Evolutionary conservation across 345 rosid species (phyloP), one percentile per base, ranked within the genome.

Genomic region (Populus pruinosa): DNA sequence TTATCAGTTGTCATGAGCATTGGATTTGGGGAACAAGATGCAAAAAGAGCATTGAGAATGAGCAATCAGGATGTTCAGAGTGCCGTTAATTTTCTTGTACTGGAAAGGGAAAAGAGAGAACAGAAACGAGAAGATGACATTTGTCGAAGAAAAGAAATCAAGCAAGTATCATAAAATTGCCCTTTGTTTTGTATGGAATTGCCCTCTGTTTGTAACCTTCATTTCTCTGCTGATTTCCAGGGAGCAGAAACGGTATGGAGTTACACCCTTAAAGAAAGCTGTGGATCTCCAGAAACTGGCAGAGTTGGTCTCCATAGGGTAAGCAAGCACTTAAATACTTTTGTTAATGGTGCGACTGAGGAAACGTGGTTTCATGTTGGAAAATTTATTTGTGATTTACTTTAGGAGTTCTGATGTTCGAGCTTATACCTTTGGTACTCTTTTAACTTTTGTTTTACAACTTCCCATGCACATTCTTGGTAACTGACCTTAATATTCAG

Each of bases 201-300:
- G 73, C 69, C 72, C 38, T 65, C 31, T 68, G 71, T 31, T 27
- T 10, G 27, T 74, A 44, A 41, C 79, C 18, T 43, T 73, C 49
- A 79, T n/a, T 43, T 76, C 66, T 25, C 62, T 56, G 16, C 27
- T 64, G 65, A 61, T 79, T 83, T 80, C 62, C 88, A 95, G 99
- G 87, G 99, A 93, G 87, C 98, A 90, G 86, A 92, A 91, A 80
- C 81, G 74, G 39, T 93, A 87, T 85, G 99, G 99, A 83, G 83
- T 85, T 79, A 95, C 99, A 72, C 90, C 93, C 63, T 78, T 85
- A 80, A 92, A 90, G 77, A 95, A 92, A 82, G 92, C 94, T 44
- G 97, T 95, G 59, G 91, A 91, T 85, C 87, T 95, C 76, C 85
- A 91, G 78, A 88, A 81, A 81, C 81, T 95, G 82, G 80, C 85